Conservation (phyloP, 192 early-diverging fungal genomes). For the Helicostylum pulchrum region DNA sequence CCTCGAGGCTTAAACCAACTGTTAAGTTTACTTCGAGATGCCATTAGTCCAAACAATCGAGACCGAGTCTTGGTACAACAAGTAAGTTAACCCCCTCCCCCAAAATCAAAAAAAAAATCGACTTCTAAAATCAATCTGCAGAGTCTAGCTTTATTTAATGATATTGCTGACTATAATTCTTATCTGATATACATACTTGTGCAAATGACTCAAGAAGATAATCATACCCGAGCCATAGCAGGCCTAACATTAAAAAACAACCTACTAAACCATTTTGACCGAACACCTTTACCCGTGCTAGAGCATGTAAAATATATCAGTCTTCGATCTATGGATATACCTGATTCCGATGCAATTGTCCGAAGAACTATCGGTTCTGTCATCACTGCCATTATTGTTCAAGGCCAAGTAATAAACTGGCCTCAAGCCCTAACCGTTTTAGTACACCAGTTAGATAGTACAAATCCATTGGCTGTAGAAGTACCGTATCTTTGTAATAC, state of each 20-base stretch:
- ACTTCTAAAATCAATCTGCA: slow-evolving; percentile 18
- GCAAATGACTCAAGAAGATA: slow-evolving; percentile 59
- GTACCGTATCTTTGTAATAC: slow-evolving; percentile 57
- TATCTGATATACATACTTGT: slow-evolving; percentile 89
- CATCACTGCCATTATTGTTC: slow-evolving; percentile 80
- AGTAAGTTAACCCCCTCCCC: too few species aligned
- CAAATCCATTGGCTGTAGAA: slow-evolving; percentile 73
- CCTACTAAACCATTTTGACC: slow-evolving; percentile 53
- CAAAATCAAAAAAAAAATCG: too few species aligned
- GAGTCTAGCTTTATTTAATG: slow-evolving; percentile 73
- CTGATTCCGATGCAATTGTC: slow-evolving; percentile 66
- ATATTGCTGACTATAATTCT: slow-evolving; percentile 84
- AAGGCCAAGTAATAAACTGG: slow-evolving; percentile 67
- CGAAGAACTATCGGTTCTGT: slow-evolving; percentile 79
- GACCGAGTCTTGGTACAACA: slow-evolving; percentile 68
- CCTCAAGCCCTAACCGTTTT: slow-evolving; percentile 74
- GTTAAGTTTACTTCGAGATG: slow-evolving; percentile 64
- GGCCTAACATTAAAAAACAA: slow-evolving; percentile 82
- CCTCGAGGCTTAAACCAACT: slow-evolving; percentile 67
- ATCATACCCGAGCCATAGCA: slow-evolving; percentile 75
- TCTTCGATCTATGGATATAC: slow-evolving; percentile 37
- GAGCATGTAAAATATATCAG: slow-evolving; percentile 12
- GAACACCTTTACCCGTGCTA: slow-evolving; percentile 49
- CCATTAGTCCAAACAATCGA: slow-evolving; percentile 63
- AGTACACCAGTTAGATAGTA: slow-evolving; percentile 69